A percentile compares a stretch with the other conserved stretches of the same genome.
Evolutionary conservation across 1,139 yeast genomes (phyloP).

Genomic region (Geotrichum klebahnii): DNA sequence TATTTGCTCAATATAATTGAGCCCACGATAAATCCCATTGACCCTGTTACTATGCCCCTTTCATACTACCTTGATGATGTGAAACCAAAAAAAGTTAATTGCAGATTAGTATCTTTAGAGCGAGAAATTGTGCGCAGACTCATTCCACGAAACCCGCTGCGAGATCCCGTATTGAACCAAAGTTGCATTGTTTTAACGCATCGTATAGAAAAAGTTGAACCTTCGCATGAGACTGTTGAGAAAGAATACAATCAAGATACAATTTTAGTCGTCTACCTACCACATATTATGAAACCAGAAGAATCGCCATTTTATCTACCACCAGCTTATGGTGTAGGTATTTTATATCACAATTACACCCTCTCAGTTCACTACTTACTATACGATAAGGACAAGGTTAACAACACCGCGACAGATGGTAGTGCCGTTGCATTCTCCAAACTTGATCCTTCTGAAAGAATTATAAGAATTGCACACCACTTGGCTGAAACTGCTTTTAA

Average conservation of each 20-base stretch:
- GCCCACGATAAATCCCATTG: conserved; percentile 4
- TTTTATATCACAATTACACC: conserved; percentile 49
- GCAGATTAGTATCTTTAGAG: conserved; percentile 43
- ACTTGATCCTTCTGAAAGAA: conserved; percentile 48
- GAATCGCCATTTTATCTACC: conserved; percentile 88
- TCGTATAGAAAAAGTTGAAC: conserved; percentile 22
- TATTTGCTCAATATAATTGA: conserved; percentile 11
- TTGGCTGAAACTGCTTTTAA: conserved; percentile 73
- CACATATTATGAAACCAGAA: conserved; percentile 59
- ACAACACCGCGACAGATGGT: no score
- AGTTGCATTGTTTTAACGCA: conserved; percentile 57
- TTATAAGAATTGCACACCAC: conserved; percentile 75
- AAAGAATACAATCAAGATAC: conserved; percentile 38
- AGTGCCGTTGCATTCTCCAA: no score
- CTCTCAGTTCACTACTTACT: conserved; percentile 82
- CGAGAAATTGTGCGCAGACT: conserved; percentile 68
- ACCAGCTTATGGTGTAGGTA: conserved; percentile 73
- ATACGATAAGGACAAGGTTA: conserved; percentile 42
- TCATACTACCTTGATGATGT: conserved; percentile 53
- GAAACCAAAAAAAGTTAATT: conserved; percentile 48
- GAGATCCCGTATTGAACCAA: conserved; percentile 79
- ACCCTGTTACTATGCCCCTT: conserved; percentile 27
- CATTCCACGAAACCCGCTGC: conserved; percentile 83
- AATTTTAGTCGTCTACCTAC: conserved; percentile 64
- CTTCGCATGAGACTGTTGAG: no score